Evolutionary conservation across 306 rosid species (phyloP).

Genomic region (Datisca glomerata): DNA sequence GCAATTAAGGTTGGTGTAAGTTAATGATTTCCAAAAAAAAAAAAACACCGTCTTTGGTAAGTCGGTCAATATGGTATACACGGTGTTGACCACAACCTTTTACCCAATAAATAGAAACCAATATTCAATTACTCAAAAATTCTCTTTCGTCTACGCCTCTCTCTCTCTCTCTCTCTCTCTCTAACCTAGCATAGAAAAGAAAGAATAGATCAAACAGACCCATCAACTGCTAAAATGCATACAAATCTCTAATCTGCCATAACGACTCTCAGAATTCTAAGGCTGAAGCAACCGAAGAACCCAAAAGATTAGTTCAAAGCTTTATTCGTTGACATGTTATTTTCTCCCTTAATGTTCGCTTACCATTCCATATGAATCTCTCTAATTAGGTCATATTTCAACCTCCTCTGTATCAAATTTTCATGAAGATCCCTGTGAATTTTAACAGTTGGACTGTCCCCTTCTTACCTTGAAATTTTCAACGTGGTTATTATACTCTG

Average conservation of each 20-base stretch:
- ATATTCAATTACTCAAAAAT: too few species aligned
- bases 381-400: conserved; percentile 53
- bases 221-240: conserved; percentile 19
- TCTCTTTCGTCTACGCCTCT: too few species aligned
- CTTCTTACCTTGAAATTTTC: conserved; percentile 23
- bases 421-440: conserved; percentile 17
- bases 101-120: too few species aligned
- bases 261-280: conserved; percentile 42
- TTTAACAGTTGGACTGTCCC: conserved; percentile 35
- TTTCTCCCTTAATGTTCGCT: conserved; percentile 28
- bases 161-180: too few species aligned
- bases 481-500: conserved; percentile 33
- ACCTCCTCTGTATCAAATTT: conserved; percentile 31
- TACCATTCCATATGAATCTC: conserved; percentile 11
- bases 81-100: too few species aligned
- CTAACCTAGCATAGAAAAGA: too few species aligned
- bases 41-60: too few species aligned
- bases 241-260: conserved; percentile 9
- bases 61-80: too few species aligned
- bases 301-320: conserved; percentile 13
- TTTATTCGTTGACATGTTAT: conserved; percentile 71
- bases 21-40: too few species aligned
- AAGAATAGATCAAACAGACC: conserved; percentile 11
- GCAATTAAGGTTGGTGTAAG: too few species aligned
- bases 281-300: conserved; percentile 44